A percentile compares a stretch with the other conserved stretches of the same genome.
Conservation (phyloP, 805 yeast genomes). For the Nakazawaea peltata region DNA sequence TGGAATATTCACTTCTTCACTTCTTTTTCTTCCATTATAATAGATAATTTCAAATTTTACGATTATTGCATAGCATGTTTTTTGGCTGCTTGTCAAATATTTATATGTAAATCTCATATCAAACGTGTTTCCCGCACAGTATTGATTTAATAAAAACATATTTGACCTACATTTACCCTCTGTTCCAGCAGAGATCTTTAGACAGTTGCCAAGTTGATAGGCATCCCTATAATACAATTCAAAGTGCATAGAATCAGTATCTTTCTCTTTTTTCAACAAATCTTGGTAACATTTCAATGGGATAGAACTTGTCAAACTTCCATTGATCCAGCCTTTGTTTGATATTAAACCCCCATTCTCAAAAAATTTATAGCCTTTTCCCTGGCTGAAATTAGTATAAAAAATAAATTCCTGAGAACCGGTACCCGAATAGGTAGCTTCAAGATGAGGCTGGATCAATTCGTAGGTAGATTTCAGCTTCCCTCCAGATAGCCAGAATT, state of each 20-base stretch:
- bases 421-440: too few relatives aligned
- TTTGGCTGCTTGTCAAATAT: slow-evolving; percentile 8
- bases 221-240: slow-evolving; percentile 19
- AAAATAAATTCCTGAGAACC: slow-evolving; percentile 21
- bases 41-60: too few relatives aligned
- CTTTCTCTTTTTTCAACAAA: too few relatives aligned
- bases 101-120: slow-evolving; percentile 16
- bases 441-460: too few relatives aligned
- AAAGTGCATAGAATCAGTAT: slow-evolving; percentile 16
- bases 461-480: too few relatives aligned
- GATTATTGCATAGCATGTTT: too few relatives aligned
- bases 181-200: slow-evolving; percentile 23
- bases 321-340: slow-evolving; percentile 28
- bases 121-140: slow-evolving; percentile 1
- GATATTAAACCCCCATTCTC: slow-evolving; percentile 22
- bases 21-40: too few relatives aligned
- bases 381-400: slow-evolving; percentile 32
- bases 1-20: too few relatives aligned
- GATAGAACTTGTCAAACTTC: slow-evolving; percentile 23
- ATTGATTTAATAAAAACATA: neutral
- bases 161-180: slow-evolving; percentile 11
- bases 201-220: slow-evolving; percentile 27
- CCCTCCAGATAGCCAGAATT: slow-evolving; percentile 29
- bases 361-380: slow-evolving; percentile 27
- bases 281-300: too few relatives aligned